phyloP scores from a whole-genome alignment of 2,329 filamentous ascomycete genomes.

The Graphium sp. region DNA sequence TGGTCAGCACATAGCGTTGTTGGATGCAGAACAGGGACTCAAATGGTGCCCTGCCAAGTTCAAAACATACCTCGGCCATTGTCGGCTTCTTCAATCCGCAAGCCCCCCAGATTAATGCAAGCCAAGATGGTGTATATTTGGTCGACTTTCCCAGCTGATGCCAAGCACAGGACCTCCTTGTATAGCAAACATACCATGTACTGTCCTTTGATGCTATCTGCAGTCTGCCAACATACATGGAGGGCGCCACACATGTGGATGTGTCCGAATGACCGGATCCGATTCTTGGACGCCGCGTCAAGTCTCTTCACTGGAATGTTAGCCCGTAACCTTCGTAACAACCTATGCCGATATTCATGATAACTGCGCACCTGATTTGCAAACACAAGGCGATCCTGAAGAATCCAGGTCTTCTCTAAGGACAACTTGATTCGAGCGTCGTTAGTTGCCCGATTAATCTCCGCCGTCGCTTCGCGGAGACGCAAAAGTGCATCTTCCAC shows the following conservation, averaged over 20 bases:
- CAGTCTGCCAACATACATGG: conserved; percentile 66
- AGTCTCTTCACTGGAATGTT: conserved; percentile 19
- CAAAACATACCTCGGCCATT: conserved; percentile 50
- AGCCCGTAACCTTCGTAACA: too few relatives aligned
- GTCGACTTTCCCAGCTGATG: conserved; percentile 45
- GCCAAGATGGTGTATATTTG: conserved; percentile 58
- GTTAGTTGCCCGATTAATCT: conserved; percentile 74
- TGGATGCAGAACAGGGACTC: too few relatives aligned
- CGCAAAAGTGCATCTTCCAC: conserved; percentile 57
- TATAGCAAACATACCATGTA: conserved; percentile 85
- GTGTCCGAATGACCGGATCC: conserved; percentile 68
- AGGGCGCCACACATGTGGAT: conserved; percentile 69
- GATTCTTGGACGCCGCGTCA: conserved; percentile 36
- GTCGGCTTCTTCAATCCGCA: conserved; percentile 54
- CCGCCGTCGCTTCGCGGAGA: conserved; percentile 57
- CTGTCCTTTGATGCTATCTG: conserved; percentile 49
- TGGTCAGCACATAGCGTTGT: conserved; percentile 2
- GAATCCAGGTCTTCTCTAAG: conserved; percentile 67
- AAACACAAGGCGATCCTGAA: conserved; percentile 70
- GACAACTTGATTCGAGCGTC: conserved; percentile 51
- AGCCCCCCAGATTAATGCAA: conserved; percentile 50
- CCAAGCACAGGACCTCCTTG: conserved; percentile 61
- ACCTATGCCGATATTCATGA: not conserved
- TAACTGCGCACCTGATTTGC: conserved; percentile 43
- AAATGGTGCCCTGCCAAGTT: too few relatives aligned